Conservation (phyloP, 257 asterid species). For the Lycium barbarum region DNA sequence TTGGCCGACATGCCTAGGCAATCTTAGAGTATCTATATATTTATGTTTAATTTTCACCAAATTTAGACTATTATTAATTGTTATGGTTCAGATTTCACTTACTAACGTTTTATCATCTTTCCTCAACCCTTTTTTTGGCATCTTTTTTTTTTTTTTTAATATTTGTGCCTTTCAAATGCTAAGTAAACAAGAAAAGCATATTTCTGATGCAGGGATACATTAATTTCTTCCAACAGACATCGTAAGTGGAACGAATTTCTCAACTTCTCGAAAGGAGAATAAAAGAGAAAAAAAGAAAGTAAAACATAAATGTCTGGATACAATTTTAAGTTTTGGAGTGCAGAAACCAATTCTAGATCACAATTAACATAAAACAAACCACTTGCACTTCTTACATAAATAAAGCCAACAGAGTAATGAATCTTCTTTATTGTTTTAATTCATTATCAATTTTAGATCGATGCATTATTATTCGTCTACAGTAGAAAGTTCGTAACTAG, state of each 20-base stretch:
- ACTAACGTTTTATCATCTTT: neutral
- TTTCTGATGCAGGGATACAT: neutral
- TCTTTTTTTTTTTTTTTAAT: neutral
- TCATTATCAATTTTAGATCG: too few species aligned
- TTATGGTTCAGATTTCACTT: neutral
- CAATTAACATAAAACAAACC: too few species aligned
- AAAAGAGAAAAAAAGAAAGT: neutral
- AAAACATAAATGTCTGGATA: neutral
- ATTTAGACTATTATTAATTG: neutral
- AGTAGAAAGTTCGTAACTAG: too few species aligned
- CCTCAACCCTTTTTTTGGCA: neutral
- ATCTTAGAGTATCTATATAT: neutral
- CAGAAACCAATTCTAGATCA: too few species aligned
- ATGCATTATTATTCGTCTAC: too few species aligned
- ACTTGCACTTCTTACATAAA: too few species aligned
- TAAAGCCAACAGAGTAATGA: too few species aligned
- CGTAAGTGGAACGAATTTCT: neutral
- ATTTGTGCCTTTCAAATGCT: neutral
- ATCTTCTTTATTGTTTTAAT: too few species aligned
- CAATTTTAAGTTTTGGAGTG: neutral
- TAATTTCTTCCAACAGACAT: neutral
- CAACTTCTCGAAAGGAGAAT: neutral
- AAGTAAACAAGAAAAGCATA: neutral
- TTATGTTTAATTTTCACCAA: neutral
- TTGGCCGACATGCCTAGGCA: neutral